Evolutionary conservation across 208 protist genomes (phyloP), one percentile per base, ranked within the genome.

Genomic region (Borovskyia barvae): DNA sequence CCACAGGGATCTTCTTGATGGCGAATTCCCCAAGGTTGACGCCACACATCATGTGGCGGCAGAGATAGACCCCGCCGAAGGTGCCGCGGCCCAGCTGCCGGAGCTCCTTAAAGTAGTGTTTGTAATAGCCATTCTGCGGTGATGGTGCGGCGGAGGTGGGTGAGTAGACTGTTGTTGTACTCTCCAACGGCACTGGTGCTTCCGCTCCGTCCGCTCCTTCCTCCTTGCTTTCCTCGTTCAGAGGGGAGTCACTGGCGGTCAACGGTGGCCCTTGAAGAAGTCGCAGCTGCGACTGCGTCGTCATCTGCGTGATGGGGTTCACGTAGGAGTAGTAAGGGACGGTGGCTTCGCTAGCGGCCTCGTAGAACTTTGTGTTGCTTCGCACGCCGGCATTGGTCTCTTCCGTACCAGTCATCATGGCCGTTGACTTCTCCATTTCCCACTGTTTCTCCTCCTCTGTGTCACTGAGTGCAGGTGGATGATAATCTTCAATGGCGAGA

Each of bases 1-100:
- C 90, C 28, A 96, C 82, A 5, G 90, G 90, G 32, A 96, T 87
- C 68, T 96, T 96, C 66, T 96, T 96, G n/a, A 96, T 56, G 28
- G 90, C 90, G 56, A 93, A 96, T 48, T 74, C 74, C 12, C 90
- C 90, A 2, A 96, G 75, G 45, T 79, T 59, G 12, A 88, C 69
- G 56, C 85, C 82, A 49, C 87, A 80, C 77, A 96, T 78, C 0
- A 93, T 56, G 71, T 96, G 90, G 49, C 85, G 76, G 55, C 86
- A 93, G 35, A 93, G 74, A 62, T 89, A 96, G 12, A 96, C 90
- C 17, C 84, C 86, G 19, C 90, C 90, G 76, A 80, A 96, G 53
- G 78, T 83, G 22, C 90, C 90, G 39, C 79, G 85, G 33, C 86
- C 86, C 19, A 96, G 73, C 60, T 92, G 88, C 37, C 81, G 70